These are phyloP conservation scores for Isabelozyma pseudorhagii DNA, from an alignment of 805 yeast species.

Conservation along the genomic window DNA sequence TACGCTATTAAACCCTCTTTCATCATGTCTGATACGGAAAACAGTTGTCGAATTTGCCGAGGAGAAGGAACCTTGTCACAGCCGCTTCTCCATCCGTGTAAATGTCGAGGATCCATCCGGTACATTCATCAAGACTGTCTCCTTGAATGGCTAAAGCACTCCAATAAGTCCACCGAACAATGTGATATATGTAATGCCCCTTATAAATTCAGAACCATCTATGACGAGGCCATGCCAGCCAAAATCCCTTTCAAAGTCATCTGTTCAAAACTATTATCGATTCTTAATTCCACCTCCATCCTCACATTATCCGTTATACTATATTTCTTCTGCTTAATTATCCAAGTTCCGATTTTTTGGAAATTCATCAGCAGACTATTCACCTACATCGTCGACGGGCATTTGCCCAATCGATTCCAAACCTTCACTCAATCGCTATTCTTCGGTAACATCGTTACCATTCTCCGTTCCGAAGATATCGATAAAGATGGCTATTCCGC, in stretches of 20 bases:
- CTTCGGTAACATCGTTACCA: slow-evolving; percentile 28
- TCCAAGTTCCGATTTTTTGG: slow-evolving; percentile 61
- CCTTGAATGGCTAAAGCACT: slow-evolving; percentile 78
- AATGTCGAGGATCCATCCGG: slow-evolving; percentile 89
- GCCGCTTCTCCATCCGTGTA: slow-evolving; percentile 89
- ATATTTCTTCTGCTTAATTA: slow-evolving; percentile 38
- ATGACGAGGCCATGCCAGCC: slow-evolving; percentile 62
- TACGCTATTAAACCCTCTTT: background rate
- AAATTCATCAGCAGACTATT: slow-evolving; percentile 50
- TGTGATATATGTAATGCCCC: slow-evolving; percentile 89
- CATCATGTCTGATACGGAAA: slow-evolving; percentile 24
- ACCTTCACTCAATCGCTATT: slow-evolving; percentile 28
- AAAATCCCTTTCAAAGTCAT: slow-evolving; percentile 55
- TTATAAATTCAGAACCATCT: slow-evolving; percentile 65
- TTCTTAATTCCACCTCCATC: slow-evolving; percentile 8
- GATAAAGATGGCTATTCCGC: background rate
- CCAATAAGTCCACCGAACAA: slow-evolving; percentile 52
- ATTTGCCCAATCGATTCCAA: slow-evolving; percentile 40
- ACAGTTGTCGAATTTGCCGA: slow-evolving; percentile 87
- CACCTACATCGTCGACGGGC: slow-evolving; percentile 56
- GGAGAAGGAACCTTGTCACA: slow-evolving; percentile 79
- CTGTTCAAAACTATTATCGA: slow-evolving; percentile 31
- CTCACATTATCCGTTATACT: slow-evolving; percentile 24
- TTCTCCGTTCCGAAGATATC: background rate
- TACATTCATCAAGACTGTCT: slow-evolving; percentile 92